Conservation (phyloP, 202 grass and related monocot genomes). For the Eragrostis tef region DNA sequence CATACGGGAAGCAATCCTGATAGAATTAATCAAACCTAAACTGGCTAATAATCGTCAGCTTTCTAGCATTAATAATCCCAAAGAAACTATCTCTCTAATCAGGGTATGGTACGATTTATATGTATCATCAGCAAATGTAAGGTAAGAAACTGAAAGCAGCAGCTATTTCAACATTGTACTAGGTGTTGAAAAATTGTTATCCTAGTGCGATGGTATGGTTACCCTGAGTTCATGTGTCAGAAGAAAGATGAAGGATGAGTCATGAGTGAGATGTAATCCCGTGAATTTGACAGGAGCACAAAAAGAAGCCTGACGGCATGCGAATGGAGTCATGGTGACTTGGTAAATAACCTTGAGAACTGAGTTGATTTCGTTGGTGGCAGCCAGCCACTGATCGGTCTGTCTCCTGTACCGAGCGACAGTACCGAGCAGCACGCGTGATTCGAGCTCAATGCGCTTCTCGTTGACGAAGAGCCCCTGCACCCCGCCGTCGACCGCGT, state of each 20-base stretch:
- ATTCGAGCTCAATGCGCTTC: conserved; percentile 70
- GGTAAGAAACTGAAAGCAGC: neutral
- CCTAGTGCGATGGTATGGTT: neutral
- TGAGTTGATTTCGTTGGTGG: conserved; percentile 69
- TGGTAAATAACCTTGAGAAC: conserved; percentile 60
- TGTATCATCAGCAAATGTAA: neutral
- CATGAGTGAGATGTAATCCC: neutral
- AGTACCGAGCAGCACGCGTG: conserved; percentile 61
- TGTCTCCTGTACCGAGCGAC: conserved; percentile 77
- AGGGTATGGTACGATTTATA: neutral
- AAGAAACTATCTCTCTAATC: neutral
- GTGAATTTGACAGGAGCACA: neutral
- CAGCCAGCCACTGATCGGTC: conserved; percentile 76
- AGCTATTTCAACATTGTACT: neutral
- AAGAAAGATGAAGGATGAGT: neutral
- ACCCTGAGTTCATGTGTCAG: neutral
- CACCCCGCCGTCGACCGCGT: conserved; percentile 67
- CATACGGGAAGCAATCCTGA: neutral
- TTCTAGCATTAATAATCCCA: neutral
- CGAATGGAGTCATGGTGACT: neutral
- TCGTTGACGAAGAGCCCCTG: conserved; percentile 83
- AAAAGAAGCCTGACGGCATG: neutral
- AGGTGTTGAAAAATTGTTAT: neutral
- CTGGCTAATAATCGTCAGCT: neutral
- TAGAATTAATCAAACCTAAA: neutral